Conservation (phyloP, 208 protist species). For the Porcisia deanei region DNA sequence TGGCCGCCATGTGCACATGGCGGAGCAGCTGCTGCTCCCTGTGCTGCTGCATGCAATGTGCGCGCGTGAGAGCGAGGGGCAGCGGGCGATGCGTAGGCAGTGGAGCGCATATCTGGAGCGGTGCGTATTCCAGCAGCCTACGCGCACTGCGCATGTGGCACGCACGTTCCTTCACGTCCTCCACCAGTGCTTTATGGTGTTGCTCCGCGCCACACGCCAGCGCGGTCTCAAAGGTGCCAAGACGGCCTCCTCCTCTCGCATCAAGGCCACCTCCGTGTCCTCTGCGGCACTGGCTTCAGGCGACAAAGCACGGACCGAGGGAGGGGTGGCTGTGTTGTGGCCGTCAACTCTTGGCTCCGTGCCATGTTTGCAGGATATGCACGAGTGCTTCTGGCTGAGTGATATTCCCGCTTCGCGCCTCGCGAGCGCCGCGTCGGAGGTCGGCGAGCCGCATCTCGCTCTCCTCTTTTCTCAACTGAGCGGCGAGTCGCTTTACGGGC, state of each 20-base stretch:
- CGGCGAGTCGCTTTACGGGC: slow-evolving; percentile 59
- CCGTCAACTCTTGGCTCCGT: slow-evolving; percentile 35
- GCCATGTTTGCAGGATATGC: slow-evolving; percentile 45
- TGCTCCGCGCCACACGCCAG: slow-evolving; percentile 41
- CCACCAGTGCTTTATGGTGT: slow-evolving; percentile 37
- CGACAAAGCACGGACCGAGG: background rate
- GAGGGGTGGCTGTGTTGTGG: background rate
- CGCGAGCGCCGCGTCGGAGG: slow-evolving; percentile 41
- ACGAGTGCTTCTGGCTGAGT: slow-evolving; percentile 57
- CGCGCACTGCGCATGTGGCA: slow-evolving; percentile 23
- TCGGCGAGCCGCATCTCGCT: slow-evolving; percentile 48
- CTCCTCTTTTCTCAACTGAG: slow-evolving; percentile 57
- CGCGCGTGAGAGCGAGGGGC: slow-evolving; percentile 42
- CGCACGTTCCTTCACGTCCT: slow-evolving; percentile 50
- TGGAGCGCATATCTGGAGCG: slow-evolving; percentile 47
- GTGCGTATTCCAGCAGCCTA: slow-evolving; percentile 30
- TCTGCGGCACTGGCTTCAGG: background rate
- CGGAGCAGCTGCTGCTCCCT: slow-evolving; percentile 44
- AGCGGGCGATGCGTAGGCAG: slow-evolving; percentile 29
- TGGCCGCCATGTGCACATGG: slow-evolving; percentile 5
- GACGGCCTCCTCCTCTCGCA: background rate
- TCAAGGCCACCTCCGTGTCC: too few relatives aligned
- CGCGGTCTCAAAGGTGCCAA: slow-evolving; percentile 34
- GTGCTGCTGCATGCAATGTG: slow-evolving; percentile 65
- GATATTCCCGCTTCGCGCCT: slow-evolving; percentile 57